These are phyloP conservation scores for Claviceps pusilla DNA, from an alignment of 2,329 filamentous ascomycete species.

Conservation along the genomic window DNA sequence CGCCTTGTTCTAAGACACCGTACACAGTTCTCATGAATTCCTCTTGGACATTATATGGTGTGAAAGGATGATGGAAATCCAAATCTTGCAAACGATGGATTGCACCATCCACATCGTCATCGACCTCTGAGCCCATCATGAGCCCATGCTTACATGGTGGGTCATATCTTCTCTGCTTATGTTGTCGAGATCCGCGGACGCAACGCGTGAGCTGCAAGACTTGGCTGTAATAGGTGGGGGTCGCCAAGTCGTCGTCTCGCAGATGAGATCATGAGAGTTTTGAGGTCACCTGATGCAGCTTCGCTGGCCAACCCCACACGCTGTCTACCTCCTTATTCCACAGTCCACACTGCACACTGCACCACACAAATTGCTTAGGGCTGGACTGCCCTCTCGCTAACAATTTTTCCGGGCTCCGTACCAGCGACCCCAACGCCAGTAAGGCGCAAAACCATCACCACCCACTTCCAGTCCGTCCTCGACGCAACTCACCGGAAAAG, in stretches of 20 bases:
- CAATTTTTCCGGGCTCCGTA: conserved; percentile 19
- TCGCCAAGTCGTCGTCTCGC: conserved; percentile 5
- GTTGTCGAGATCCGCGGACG: not conserved
- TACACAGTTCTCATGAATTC: conserved; percentile 81
- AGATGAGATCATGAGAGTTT: not conserved
- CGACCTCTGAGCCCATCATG: conserved; percentile 5
- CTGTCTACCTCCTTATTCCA: too few species aligned
- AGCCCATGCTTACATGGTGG: not conserved
- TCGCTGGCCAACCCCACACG: not conserved
- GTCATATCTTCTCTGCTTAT: not conserved
- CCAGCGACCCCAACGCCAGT: conserved; percentile 13
- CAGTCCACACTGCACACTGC: not conserved
- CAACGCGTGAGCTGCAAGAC: not conserved
- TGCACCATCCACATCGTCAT: conserved; percentile 7
- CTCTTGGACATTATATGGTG: conserved; percentile 74
- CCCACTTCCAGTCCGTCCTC: conserved; percentile 19
- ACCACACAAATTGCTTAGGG: conserved; percentile 18
- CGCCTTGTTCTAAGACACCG: conserved; percentile 51
- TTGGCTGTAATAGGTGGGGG: not conserved
- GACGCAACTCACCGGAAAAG: conserved; percentile 25
- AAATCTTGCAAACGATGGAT: conserved; percentile 17
- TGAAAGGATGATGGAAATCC: conserved; percentile 76
- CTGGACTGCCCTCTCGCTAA: conserved; percentile 27
- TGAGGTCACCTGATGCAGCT: conserved; percentile 17
- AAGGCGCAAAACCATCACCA: conserved; percentile 25